phyloP scores from a whole-genome alignment of 1,284 basidiomycete species.

The Malassezia obtusa region DNA sequence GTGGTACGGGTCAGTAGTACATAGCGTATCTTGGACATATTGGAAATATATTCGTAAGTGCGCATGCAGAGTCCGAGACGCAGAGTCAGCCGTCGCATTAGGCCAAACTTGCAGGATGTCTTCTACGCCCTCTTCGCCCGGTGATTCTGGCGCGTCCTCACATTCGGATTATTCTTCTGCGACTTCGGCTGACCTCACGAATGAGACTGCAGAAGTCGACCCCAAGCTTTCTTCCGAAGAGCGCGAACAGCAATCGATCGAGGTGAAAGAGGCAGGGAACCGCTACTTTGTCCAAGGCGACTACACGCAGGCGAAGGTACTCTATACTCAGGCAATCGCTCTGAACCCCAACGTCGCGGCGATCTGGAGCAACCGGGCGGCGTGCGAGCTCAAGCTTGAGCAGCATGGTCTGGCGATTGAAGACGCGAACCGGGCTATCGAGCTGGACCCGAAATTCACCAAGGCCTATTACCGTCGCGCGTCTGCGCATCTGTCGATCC shows the following conservation, averaged over 20 bases:
- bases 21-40: neutral
- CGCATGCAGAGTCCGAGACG: no score
- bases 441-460: constrained; percentile 76
- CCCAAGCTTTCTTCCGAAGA: neutral
- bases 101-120: neutral
- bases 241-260: constrained; percentile 15
- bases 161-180: neutral
- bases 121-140: constrained; percentile 7
- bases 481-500: constrained; percentile 77
- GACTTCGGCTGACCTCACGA: neutral
- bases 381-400: constrained; percentile 46
- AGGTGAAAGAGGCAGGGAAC: constrained; percentile 39
- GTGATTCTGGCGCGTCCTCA: neutral
- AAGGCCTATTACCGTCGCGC: constrained; percentile 90
- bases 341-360: constrained; percentile 32
- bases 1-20: constrained; percentile 38
- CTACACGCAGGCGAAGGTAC: constrained; percentile 35
- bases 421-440: constrained; percentile 61
- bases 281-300: constrained; percentile 32
- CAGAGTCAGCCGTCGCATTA: no score
- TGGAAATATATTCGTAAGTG: neutral
- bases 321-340: constrained; percentile 36
- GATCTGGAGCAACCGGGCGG: constrained; percentile 42
- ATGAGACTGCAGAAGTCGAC: neutral
- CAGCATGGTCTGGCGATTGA: constrained; percentile 46